Conservation (phyloP, 805 yeast species). For the Starmera dryadoides region DNA sequence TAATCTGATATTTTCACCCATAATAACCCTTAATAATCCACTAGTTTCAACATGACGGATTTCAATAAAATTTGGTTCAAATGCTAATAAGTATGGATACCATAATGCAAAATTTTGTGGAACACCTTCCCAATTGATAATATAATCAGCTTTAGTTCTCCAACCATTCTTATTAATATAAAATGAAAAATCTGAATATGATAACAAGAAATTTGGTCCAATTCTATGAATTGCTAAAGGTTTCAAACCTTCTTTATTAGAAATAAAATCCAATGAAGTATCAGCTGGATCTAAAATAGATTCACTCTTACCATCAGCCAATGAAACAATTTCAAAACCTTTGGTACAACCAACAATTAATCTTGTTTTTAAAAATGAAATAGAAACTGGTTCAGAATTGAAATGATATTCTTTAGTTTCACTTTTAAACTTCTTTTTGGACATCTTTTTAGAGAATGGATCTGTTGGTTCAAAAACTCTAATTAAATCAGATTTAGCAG, state of each 20-base stretch:
- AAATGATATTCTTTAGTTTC: conserved; percentile 73
- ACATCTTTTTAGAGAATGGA: conserved; percentile 51
- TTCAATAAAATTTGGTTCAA: conserved; percentile 86
- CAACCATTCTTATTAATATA: conserved; percentile 94
- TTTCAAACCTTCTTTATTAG: conserved; percentile 69
- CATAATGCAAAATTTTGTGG: conserved; percentile 90
- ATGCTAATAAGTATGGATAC: conserved; percentile 89
- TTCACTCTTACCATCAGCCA: conserved; percentile 80
- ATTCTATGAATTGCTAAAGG: conserved; percentile 90
- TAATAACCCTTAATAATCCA: conserved; percentile 77
- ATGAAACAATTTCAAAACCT: conserved; percentile 91
- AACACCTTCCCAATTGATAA: conserved; percentile 93
- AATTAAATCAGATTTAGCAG: conserved; percentile 78
- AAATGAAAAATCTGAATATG: conserved; percentile 90
- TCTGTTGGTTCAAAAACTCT: conserved; percentile 86
- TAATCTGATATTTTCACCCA: conserved; percentile 87
- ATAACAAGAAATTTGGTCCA: conserved; percentile 79
- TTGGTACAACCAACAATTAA: conserved; percentile 93
- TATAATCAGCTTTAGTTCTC: conserved; percentile 92
- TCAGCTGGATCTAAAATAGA: conserved; percentile 96
- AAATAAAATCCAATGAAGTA: conserved; percentile 92
- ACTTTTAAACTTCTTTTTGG: conserved; percentile 63
- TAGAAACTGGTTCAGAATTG: conserved; percentile 84
- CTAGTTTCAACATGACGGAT: conserved; percentile 87
- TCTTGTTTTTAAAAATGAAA: conserved; percentile 82